A percentile compares a stretch with the other conserved stretches of the same genome.
These are phyloP conservation scores for Parafenestella ontariensis DNA, from an alignment of 2,329 filamentous ascomycete genomes.

Conservation along the genomic window DNA sequence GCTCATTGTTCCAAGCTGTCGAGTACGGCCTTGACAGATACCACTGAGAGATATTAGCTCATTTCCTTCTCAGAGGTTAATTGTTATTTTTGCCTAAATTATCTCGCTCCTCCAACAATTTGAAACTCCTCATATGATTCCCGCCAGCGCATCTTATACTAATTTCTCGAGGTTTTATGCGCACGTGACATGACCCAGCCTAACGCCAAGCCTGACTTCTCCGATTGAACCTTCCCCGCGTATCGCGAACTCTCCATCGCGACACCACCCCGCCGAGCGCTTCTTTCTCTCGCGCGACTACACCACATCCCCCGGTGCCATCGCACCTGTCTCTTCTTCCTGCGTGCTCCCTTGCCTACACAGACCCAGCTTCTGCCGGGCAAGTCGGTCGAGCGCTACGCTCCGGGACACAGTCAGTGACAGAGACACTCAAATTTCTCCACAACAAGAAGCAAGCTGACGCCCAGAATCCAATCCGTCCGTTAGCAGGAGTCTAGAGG, in stretches of 20 bases:
- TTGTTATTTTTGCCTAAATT: too few relatives aligned
- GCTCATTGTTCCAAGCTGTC: too few relatives aligned
- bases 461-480: conserved; percentile 25
- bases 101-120: too few relatives aligned
- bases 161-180: too few relatives aligned
- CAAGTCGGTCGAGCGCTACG: conserved; percentile 31
- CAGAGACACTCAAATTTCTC: conserved; percentile 38
- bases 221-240: conserved; percentile 17
- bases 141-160: too few relatives aligned
- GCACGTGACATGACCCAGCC: background rate
- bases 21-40: too few relatives aligned
- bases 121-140: too few relatives aligned
- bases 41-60: too few relatives aligned
- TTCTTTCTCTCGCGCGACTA: conserved; percentile 10
- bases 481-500: conserved; percentile 15
- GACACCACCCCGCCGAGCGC: conserved; percentile 20
- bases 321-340: conserved; percentile 23
- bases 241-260: conserved; percentile 12
- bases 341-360: conserved; percentile 34
- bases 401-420: conserved; percentile 47
- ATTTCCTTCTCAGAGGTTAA: too few relatives aligned
- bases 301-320: conserved; percentile 10
- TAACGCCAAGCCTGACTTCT: background rate
- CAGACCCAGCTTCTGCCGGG: conserved; percentile 25
- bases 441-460: conserved; percentile 42